Base-by-base conservation (phyloP, 805 yeast genomes). In the Sugiyamaella qingdaonensis region DNA sequence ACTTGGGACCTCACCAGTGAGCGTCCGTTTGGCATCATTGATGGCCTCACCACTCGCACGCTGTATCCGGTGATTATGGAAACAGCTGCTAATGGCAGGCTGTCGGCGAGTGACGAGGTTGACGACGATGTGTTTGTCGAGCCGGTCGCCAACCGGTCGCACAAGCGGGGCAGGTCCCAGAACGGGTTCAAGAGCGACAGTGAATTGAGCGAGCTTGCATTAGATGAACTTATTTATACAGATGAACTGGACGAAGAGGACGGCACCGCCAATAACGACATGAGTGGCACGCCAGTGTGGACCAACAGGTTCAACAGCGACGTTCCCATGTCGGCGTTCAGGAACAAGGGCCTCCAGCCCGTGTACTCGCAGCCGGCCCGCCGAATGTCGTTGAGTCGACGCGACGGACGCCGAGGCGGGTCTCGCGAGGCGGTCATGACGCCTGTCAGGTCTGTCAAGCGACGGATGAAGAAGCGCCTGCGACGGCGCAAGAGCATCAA, bases 1-100 rank as follows among this genome's bases (percentile, higher is more conserved):
- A 85, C 96, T 2, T 92, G 97, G 95, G 83, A 86, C 34, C 85
- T 95, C 4, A 80, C 85, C 49, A 80, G 80, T 49, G 71, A 69
- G 53, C 84, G 88, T 62, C 97, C 96, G 1, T 89, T 87, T 68
- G 95, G 97, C 19, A 89, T 92, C 54, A 92, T 92, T 64, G 98
- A 92, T 67, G 99, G 99, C 4, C 77, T 88, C 31, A 84, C 96
- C 0, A 94, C 98, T 0, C 78, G 97, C 52, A 85, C 95, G 1
- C 73, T 92, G 57, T 73, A 81, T 58, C 85, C 86, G 2, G 18
- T 16, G 5, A 16, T 34, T 13, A 8, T 34, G 14, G 39, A 34
- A 13, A 4, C 43, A 4, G 21, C 24, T 16, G 24, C 19, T 16
- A 16, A 21, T 21, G 24, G 19, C 24, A 73, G 77, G 41, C 54